These are phyloP conservation scores for Suillus americanus DNA, from an alignment of 768 basidiomycete genomes.

Conservation along the genomic window DNA sequence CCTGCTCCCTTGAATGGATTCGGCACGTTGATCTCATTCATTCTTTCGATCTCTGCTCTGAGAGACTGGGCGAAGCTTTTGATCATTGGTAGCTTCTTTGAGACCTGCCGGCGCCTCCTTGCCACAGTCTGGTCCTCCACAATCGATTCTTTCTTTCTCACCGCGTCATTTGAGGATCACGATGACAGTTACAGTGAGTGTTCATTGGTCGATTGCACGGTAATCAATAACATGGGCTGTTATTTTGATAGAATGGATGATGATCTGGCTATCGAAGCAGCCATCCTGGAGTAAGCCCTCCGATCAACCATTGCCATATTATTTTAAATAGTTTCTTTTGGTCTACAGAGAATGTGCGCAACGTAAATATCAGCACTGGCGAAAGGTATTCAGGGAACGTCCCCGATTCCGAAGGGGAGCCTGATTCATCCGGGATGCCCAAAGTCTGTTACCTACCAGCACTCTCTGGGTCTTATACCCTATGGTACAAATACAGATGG, in stretches of 20 bases:
- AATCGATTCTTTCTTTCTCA: constrained; percentile 58
- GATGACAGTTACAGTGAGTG: constrained; percentile 57
- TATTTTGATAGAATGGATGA: constrained; percentile 58
- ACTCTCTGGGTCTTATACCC: constrained; percentile 31
- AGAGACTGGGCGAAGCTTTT: constrained; percentile 66
- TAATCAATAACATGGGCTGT: neutral
- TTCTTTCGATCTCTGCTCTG: constrained; percentile 55
- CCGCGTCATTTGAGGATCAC: constrained; percentile 56
- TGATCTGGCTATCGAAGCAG: constrained; percentile 65
- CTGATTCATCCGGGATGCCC: constrained; percentile 21
- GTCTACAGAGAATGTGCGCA: constrained; percentile 39
- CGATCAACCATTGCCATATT: neutral
- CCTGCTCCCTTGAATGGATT: constrained; percentile 15
- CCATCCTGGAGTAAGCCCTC: constrained; percentile 53
- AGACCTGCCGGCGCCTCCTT: constrained; percentile 51
- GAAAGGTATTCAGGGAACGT: constrained; percentile 30
- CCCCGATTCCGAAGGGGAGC: constrained; percentile 19
- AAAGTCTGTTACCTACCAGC: constrained; percentile 36
- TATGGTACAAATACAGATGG: constrained; percentile 36
- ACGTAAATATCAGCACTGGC: constrained; percentile 53
- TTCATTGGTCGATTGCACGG: neutral
- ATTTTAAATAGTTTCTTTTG: neutral
- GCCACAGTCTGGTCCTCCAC: constrained; percentile 42
- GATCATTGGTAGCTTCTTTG: constrained; percentile 60
- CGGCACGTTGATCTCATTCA: constrained; percentile 32